These are phyloP conservation scores for Stylonectria norvegica DNA, from an alignment of 2,329 filamentous ascomycete genomes.

Conservation along the genomic window DNA sequence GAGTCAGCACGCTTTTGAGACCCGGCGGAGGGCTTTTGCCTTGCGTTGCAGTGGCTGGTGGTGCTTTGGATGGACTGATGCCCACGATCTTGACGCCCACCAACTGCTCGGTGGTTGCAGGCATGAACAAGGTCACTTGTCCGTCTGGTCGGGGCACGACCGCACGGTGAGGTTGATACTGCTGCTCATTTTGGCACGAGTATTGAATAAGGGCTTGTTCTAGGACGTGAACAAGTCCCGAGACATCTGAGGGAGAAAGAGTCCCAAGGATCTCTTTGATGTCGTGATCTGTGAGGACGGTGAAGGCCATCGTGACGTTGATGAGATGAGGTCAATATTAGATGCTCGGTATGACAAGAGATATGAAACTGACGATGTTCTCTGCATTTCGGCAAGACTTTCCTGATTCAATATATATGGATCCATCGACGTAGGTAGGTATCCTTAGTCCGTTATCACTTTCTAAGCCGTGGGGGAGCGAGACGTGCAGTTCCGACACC, in stretches of 20 bases:
- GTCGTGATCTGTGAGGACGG: constrained; percentile 22
- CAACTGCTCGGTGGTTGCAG: constrained; percentile 56
- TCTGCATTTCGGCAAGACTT: no score
- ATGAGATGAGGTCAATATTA: no score
- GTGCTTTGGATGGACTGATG: constrained; percentile 24
- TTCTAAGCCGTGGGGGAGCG: no score
- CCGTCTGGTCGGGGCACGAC: constrained; percentile 59
- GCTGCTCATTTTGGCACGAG: constrained; percentile 57
- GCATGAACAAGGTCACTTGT: constrained; percentile 64
- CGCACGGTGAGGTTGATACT: constrained; percentile 61
- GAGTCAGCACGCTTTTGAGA: constrained; percentile 51
- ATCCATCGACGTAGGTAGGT: no score
- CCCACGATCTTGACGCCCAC: constrained; percentile 63
- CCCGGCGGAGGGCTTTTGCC: constrained; percentile 30
- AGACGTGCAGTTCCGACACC: no score
- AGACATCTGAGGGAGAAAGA: constrained; percentile 16
- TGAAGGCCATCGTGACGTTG: constrained; percentile 23
- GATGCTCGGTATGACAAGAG: no score
- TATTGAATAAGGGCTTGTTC: constrained; percentile 38
- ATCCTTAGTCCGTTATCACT: no score
- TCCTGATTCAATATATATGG: no score
- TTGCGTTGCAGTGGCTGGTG: constrained; percentile 6
- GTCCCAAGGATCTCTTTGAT: constrained; percentile 20
- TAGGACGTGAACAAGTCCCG: constrained; percentile 14
- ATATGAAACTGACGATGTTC: no score